These are phyloP conservation scores for Aspergillus sp. DNA, from an alignment of 2,329 filamentous ascomycete genomes.

Conservation along the genomic window DNA sequence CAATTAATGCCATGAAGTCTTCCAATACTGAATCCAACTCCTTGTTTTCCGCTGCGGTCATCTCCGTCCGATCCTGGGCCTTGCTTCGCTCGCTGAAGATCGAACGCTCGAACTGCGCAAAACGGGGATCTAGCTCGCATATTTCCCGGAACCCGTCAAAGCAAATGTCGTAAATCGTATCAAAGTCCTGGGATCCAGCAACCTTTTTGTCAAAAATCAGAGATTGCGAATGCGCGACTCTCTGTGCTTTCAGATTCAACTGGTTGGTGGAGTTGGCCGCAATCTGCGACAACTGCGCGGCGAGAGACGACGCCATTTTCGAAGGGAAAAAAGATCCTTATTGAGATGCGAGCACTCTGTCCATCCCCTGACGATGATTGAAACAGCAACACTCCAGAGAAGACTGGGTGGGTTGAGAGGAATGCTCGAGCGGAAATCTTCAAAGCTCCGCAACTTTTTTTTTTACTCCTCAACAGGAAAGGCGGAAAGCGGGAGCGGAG, in stretches of 20 bases:
- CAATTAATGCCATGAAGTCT: slow-evolving; percentile 77
- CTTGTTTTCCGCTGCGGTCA: slow-evolving; percentile 78
- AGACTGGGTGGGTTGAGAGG: slow-evolving; percentile 10
- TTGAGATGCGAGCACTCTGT: slow-evolving; percentile 13
- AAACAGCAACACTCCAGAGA: not conserved
- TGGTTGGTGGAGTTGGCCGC: slow-evolving; percentile 86
- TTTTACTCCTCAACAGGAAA: slow-evolving; percentile 23
- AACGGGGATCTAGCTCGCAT: slow-evolving; percentile 80
- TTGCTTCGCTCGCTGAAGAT: slow-evolving; percentile 95
- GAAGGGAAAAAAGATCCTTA: slow-evolving; percentile 13
- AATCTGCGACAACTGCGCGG: slow-evolving; percentile 91
- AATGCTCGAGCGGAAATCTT: slow-evolving; percentile 16
- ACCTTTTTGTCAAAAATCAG: slow-evolving; percentile 86
- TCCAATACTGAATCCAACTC: slow-evolving; percentile 77
- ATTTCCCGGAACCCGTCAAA: slow-evolving; percentile 87
- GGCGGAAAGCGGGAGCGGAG: slow-evolving; percentile 23
- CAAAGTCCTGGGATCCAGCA: slow-evolving; percentile 84
- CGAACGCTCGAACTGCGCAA: slow-evolving; percentile 69
- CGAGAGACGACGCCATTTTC: slow-evolving; percentile 79
- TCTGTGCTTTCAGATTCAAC: slow-evolving; percentile 90
- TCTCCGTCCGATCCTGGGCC: slow-evolving; percentile 79
- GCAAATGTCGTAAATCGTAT: slow-evolving; percentile 83
- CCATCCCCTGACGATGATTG: slow-evolving; percentile 21
- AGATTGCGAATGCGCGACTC: slow-evolving; percentile 87
- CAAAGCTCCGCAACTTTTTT: slow-evolving; percentile 34